Conservation (phyloP, 2,329 filamentous ascomycete species). For the Coniochaeta pulveracea region DNA sequence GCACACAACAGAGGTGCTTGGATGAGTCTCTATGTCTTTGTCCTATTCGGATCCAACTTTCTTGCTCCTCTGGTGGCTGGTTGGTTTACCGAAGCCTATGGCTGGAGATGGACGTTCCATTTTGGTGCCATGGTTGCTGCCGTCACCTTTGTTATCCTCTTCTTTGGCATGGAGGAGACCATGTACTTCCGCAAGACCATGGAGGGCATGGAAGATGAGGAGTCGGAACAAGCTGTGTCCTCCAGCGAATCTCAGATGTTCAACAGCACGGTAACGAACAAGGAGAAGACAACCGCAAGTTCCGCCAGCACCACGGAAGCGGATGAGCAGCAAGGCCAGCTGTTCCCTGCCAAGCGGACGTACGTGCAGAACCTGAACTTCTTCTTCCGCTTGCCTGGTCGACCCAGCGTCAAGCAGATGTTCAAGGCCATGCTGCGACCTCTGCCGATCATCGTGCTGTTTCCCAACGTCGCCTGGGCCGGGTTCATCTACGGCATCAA, state of each 20-base stretch:
- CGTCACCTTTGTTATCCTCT: slow-evolving; percentile 35
- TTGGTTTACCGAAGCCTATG: slow-evolving; percentile 33
- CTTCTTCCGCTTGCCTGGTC: slow-evolving; percentile 9
- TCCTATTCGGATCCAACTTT: slow-evolving; percentile 30
- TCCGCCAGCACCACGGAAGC: not conserved
- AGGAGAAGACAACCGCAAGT: not conserved
- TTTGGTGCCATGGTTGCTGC: slow-evolving; percentile 43
- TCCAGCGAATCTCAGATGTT: not conserved
- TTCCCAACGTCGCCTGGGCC: slow-evolving; percentile 9
- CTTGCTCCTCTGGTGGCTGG: slow-evolving; percentile 35
- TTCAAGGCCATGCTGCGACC: slow-evolving; percentile 10
- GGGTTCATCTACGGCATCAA: slow-evolving; percentile 16
- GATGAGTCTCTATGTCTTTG: slow-evolving; percentile 30
- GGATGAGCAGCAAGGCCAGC: not conserved
- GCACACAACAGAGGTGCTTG: slow-evolving; percentile 20
- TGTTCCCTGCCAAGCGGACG: slow-evolving; percentile 8
- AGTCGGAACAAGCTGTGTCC: not conserved
- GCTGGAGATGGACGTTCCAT: slow-evolving; percentile 39
- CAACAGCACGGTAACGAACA: not conserved
- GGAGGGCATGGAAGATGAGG: slow-evolving; percentile 15
- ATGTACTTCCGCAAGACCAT: slow-evolving; percentile 33
- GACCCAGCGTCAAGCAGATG: slow-evolving; percentile 11
- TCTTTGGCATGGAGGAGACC: slow-evolving; percentile 51
- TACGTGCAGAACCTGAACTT: slow-evolving; percentile 14
- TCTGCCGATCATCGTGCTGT: slow-evolving; percentile 6